These are phyloP conservation scores for Pneumocystis oryctolagi DNA, from an alignment of 1,139 yeast species.

Conservation along the genomic window DNA sequence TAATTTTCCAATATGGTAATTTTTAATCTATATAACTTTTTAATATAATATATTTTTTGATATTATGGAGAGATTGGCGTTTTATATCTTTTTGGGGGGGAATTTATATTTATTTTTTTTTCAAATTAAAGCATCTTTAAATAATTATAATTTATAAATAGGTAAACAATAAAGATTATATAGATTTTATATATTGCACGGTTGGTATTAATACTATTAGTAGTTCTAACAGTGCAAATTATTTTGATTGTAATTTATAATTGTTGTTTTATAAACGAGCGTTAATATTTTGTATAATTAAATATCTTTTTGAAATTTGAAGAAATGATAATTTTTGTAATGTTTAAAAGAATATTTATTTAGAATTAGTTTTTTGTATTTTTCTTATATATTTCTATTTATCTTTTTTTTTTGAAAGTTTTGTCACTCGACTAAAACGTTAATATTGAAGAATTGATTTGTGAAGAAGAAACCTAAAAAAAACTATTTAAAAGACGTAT, in stretches of 20 bases:
- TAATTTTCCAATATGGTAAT: conserved; percentile 14
- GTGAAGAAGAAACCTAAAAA: neutral
- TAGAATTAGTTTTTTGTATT: too few species aligned
- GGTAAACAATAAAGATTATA: neutral
- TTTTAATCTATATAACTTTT: neutral
- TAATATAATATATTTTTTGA: neutral
- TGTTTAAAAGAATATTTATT: too few species aligned
- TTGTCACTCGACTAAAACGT: neutral
- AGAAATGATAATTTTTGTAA: neutral
- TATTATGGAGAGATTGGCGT: neutral
- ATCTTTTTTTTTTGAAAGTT: too few species aligned
- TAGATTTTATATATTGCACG: neutral
- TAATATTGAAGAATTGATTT: neutral
- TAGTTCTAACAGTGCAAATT: neutral
- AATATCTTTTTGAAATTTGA: neutral
- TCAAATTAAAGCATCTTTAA: neutral
- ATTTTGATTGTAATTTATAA: too few species aligned
- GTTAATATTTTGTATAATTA: too few species aligned
- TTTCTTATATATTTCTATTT: too few species aligned
- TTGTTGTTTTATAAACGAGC: too few species aligned
- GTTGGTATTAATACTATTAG: neutral
- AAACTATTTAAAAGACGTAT: neutral
- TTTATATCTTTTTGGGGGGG: neutral
- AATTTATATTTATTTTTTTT: neutral
- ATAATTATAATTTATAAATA: neutral